Base-by-base conservation (phyloP, 768 basidiomycete genomes). In the Lactarius evosmus region DNA sequence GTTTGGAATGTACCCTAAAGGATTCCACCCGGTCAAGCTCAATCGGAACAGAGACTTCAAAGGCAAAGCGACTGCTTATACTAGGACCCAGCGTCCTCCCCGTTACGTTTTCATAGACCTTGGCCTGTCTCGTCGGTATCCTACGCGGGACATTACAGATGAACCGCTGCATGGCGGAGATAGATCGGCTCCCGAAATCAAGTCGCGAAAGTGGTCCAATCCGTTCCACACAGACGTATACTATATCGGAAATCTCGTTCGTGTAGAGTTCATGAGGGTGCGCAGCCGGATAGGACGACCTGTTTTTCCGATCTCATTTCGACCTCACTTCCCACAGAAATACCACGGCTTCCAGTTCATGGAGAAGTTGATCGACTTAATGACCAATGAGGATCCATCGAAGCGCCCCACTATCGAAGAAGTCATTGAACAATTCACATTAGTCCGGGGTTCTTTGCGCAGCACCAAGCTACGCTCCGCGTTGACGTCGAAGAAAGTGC, bases 81-180 rank as follows among this genome's bases (percentile, higher is more conserved):
- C 56, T 2, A 67, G 74, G 46, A 75, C 72, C 1, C 53, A 63
- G 11, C 62, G 68, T 6, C 74, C 75, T 0, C 17, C 68, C 4
- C 70, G 63, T 34, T 75, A 75, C 61, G 63, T 67, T 54, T 60
- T 69, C 38, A 70, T 70, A 40, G 75, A 75, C 62, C 71, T 72
- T 38, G 74, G 74, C 11, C 27, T 72, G 3, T 72, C 74, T 22
- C 66, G 66, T 29, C 66, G 55, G 3, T 74, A 74, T 30, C 19
- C 25, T 3, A 70, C 75, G 0, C 58, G 70, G 0, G 68, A 75
- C 2, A 60, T 78, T 0, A 66, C 59, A 0, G 76, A 74, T 32
- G 25, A 61, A 1, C 72, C 75, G 0, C 70, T 79, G 5, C 66
- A 66, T 12, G 82, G 80, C 1, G 80, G 76, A 2, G 81, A 85